Evolutionary conservation across 1,139 yeast genomes (phyloP), one percentile per base, ranked within the genome.

Genomic region (Kodamaea ohmeri): DNA sequence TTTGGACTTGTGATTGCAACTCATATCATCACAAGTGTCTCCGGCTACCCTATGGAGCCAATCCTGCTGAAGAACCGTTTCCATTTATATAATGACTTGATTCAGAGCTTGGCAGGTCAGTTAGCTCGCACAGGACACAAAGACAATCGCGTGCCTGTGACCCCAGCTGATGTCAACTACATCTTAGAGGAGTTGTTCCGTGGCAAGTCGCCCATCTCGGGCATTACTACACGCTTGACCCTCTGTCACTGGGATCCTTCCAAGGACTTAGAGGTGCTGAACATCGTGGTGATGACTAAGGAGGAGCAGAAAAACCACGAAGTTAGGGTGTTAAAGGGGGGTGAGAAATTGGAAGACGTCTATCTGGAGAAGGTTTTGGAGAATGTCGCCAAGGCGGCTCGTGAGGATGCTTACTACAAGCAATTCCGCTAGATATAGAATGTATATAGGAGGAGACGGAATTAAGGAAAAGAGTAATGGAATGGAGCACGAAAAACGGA

Each of bases 1-100:
- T 92, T 92, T 65, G 98, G 98, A 1, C 71, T 92, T 35, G 79
- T 96, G 0, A 74, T 92, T 42, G 95, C 96, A 2, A 83, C 97
- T 0, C 83, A 86, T 60, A 68, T 92, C 31, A 63, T 92, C 35
- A 85, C 96, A 2, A 67, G 76, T 5, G 79, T 89, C 14, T 80
- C 96, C 0, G 96, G 94, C 0, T 92, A 92, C 54, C 95, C 95
- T 8, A 75, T 78, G 45, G 95, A 88, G 43, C 90, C 94, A 27
- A 78, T 88, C 32, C 96, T 87, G 46, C 96, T 96, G n/a, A 89
- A 89, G 57, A 85, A 86, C 55, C 75, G 97, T 52, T 77, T 78
- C 53, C 89, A 89, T 56, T 64, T 84, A 14, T 89, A 90, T 58
- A 97, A 90, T 51, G 79, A 85, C 27, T 77, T 90, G 34, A 71